phyloP scores from a whole-genome alignment of 257 asterid genomes.

The Ocimum tenuiflorum region DNA sequence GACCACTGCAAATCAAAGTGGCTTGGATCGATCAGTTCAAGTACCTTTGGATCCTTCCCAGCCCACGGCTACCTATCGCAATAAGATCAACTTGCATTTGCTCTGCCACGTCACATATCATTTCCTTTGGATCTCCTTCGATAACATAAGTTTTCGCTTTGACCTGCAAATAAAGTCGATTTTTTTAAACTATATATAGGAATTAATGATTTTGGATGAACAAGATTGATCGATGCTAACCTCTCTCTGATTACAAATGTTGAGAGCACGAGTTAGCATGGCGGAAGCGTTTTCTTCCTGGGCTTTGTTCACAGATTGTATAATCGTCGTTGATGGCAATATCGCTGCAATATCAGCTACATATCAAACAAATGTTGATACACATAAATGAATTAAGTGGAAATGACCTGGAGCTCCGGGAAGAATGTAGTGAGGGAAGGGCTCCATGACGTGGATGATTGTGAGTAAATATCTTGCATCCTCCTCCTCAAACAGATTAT shows the following conservation, averaged over 20 bases:
- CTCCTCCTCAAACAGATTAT: constrained; percentile 9
- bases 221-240: neutral
- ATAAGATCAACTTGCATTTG: constrained; percentile 38
- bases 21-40: too few relatives aligned
- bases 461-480: constrained; percentile 5
- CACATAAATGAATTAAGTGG: too few relatives aligned
- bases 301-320: constrained; percentile 27
- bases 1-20: too few relatives aligned
- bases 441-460: constrained; percentile 32
- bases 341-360: constrained; percentile 11
- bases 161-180: constrained; percentile 17
- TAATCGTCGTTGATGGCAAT: constrained; percentile 24
- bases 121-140: constrained; percentile 51
- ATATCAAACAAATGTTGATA: too few relatives aligned
- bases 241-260: constrained; percentile 24
- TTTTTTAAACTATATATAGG: too few relatives aligned
- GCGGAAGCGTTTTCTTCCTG: constrained; percentile 28
- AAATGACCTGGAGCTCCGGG: constrained; percentile 31
- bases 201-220: neutral
- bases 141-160: constrained; percentile 25
- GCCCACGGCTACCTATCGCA: constrained; percentile 53
- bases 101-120: constrained; percentile 40
- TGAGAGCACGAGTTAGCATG: constrained; percentile 27
- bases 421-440: constrained; percentile 30
- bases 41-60: constrained; percentile 50